Evolutionary conservation across 139 green algal species (phyloP).

Genomic region (Astrephomene gubernaculifera): DNA sequence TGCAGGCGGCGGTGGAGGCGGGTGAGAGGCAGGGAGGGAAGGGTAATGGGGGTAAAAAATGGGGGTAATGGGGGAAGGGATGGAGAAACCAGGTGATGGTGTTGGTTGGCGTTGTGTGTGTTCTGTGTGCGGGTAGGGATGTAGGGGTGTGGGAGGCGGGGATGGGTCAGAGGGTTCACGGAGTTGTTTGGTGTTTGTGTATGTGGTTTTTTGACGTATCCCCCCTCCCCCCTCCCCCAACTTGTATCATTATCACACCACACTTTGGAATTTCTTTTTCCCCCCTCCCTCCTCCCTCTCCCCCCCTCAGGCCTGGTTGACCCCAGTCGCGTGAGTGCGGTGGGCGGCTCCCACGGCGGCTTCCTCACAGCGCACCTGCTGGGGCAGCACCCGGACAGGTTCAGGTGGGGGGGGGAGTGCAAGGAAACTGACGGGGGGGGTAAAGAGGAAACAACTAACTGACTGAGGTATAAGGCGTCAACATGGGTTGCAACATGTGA

Average conservation of each 20-base stretch:
- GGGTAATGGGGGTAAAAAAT: slow-evolving; percentile 49
- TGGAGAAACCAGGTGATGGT: background rate
- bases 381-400: slow-evolving; percentile 82
- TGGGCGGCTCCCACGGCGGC: slow-evolving; percentile 92
- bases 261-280: too few species aligned
- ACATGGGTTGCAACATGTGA: too few species aligned
- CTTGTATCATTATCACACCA: too few species aligned
- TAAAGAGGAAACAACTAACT: too few species aligned
- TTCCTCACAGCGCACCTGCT: slow-evolving; percentile 92
- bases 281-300: background rate
- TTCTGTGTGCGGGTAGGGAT: background rate
- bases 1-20: slow-evolving; percentile 66
- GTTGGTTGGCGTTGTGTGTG: background rate
- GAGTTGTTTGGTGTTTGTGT: too few species aligned
- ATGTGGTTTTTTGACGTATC: too few species aligned
- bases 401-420: slow-evolving; percentile 75
- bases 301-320: slow-evolving; percentile 67
- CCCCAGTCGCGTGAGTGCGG: slow-evolving; percentile 68
- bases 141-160: too few species aligned
- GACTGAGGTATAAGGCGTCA: too few species aligned
- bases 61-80: background rate
- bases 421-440: too few species aligned
- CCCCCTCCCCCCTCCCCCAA: background rate
- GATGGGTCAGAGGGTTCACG: background rate
- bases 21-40: background rate